Base-by-base conservation (phyloP, 495 filamentous ascomycete genomes). In the Aspergillus panamensis region DNA sequence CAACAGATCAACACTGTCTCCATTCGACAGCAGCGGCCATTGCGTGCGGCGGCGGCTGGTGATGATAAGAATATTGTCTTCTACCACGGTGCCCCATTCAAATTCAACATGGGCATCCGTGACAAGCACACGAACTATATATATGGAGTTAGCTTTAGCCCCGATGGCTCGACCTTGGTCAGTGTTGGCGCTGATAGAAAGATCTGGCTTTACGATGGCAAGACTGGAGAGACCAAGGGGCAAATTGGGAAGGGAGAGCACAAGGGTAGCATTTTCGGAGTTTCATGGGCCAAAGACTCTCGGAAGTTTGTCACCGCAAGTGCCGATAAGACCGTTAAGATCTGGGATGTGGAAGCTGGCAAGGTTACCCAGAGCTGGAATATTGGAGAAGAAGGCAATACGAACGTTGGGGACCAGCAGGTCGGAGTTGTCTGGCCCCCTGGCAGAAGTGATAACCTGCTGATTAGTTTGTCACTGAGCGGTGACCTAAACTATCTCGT, bases 121-220 rank as follows among this genome's bases (percentile, higher is more conserved):
- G 88, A 84, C 21, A 82, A 90, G 66, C 94, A 98, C 67, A 88
- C 86, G 60, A 88, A 88, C 45, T 97, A 94, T 66, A 86, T 97
- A 10, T 87, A 96, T 66, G 91, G 91, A 35, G 84, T 90, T 8
- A 88, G 82, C 2, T 97, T 97, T 73, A 92, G 90, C 57, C 95
- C 95, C 0, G 93, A 97, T 73, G 95, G 94, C 20, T 82, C 77
- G 31, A 80, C 77, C 16, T 76, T 98, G 50, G 91, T 93, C 43
- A 96, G 88, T 60, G 93, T 97, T 40, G 92, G 94, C 35, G 88
- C 87, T 16, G 94, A 98, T 69, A 80, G 86, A 44, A 84, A 85
- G 70, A 96, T 98, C 53, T 94, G 92, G 78, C 75, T 97, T 3
- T 98, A 96, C 67, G 92, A 96, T 64, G 94, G 95, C 40, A 96